Evolutionary conservation across 345 rosid genomes (phyloP).

Genomic region (Punica granatum): DNA sequence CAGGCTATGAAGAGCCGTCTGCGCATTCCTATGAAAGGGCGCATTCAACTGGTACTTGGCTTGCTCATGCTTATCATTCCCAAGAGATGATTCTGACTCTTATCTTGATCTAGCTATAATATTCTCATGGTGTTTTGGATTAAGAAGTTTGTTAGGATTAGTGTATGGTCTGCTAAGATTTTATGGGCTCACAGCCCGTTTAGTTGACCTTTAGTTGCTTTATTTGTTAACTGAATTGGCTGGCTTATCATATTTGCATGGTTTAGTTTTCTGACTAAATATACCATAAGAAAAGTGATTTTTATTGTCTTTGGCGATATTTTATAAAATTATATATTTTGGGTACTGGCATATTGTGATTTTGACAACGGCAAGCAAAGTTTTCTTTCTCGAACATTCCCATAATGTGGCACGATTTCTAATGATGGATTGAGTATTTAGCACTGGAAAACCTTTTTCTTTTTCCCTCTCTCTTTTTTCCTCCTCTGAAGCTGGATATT

Average conservation of each 20-base stretch:
- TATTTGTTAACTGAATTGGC: not conserved
- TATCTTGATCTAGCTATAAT: not conserved
- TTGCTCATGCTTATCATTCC: conserved; percentile 2
- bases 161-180: not conserved
- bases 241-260: too few relatives aligned
- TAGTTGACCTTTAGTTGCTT: not conserved
- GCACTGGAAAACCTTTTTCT: not conserved
- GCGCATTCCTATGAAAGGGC: conserved; percentile 89
- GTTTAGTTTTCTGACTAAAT: not conserved
- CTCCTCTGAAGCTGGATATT: too few relatives aligned
- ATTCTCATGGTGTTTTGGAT: not conserved
- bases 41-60: conserved; percentile 68
- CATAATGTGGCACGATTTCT: not conserved
- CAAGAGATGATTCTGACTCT: not conserved
- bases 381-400: not conserved
- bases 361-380: not conserved
- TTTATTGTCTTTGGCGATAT: not conserved
- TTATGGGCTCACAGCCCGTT: not conserved
- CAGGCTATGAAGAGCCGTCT: conserved; percentile 58
- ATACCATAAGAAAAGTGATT: not conserved
- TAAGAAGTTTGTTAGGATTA: not conserved
- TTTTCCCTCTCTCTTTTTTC: too few relatives aligned
- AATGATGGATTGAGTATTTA: not conserved
- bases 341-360: not conserved
- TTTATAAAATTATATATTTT: not conserved